Percentiles rank a stretch among this genome's conserved stretches.
These are phyloP conservation scores for Wakefieldia striispora DNA, from an alignment of 768 basidiomycete genomes.

Conservation along the genomic window DNA sequence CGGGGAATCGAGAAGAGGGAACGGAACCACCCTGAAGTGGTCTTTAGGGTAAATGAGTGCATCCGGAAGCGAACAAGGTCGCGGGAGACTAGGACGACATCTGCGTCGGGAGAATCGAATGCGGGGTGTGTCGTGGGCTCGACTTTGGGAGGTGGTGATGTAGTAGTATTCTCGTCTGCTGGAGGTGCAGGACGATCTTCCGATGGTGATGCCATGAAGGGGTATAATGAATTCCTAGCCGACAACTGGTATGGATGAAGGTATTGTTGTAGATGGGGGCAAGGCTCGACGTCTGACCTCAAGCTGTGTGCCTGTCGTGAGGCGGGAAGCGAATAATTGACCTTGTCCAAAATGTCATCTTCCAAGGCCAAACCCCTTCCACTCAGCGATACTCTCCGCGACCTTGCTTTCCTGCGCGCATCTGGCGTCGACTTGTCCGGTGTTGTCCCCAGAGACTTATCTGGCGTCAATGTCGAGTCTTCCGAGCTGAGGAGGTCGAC, in stretches of 20 bases:
- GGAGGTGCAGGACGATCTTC: conserved; percentile 6
- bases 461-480: conserved; percentile 1
- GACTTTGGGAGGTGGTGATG: not conserved
- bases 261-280: too few species aligned
- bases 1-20: conserved; percentile 60
- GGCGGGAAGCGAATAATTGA: too few species aligned
- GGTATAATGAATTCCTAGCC: too few species aligned
- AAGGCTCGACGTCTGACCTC: too few species aligned
- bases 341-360: conserved; percentile 16
- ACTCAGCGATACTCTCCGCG: conserved; percentile 58
- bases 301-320: too few species aligned
- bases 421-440: conserved; percentile 45
- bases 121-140: conserved; percentile 41
- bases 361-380: conserved; percentile 46
- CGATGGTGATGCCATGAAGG: conserved; percentile 14
- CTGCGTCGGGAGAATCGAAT: conserved; percentile 53
- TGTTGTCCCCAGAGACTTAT: conserved; percentile 22
- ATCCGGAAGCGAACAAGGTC: conserved; percentile 54
- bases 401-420: conserved; percentile 68
- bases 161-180: not conserved
- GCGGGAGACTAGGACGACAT: conserved; percentile 50
- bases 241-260: too few species aligned
- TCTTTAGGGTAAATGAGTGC: conserved; percentile 57
- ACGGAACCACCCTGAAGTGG: conserved; percentile 58
- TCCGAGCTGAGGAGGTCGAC: conserved; percentile 17